These are phyloP conservation scores for Acrasis kona DNA, from an alignment of 78 protist species.

Conservation along the genomic window DNA sequence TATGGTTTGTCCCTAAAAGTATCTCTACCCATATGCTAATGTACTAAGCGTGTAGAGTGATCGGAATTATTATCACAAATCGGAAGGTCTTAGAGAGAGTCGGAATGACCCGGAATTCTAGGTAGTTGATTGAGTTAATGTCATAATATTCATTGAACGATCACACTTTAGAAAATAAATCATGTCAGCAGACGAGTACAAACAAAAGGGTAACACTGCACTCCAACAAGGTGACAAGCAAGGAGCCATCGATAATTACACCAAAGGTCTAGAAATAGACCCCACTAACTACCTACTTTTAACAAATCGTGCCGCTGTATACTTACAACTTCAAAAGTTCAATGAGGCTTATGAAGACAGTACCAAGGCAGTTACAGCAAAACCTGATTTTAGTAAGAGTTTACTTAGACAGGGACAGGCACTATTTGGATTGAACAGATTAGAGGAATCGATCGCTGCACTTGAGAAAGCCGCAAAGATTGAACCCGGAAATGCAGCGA, in stretches of 20 bases:
- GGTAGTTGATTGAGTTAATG: too few relatives aligned
- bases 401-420: background rate
- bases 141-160: too few relatives aligned
- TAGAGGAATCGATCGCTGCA: background rate
- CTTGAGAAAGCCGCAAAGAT: background rate
- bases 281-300: background rate
- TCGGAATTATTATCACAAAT: too few relatives aligned
- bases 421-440: background rate
- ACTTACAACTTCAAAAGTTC: background rate
- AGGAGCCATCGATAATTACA: background rate
- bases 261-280: conserved; percentile 1
- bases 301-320: background rate
- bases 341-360: background rate
- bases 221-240: background rate
- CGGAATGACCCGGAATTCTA: too few relatives aligned
- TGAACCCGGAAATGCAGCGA: background rate
- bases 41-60: too few relatives aligned
- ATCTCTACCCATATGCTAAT: too few relatives aligned
- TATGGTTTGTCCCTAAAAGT: too few relatives aligned
- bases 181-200: conserved; percentile 7
- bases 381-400: background rate
- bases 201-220: background rate
- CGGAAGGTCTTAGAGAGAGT: too few relatives aligned
- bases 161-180: too few relatives aligned
- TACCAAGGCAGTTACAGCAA: background rate